Conservation (phyloP, 1,139 yeast genomes). For the Taphrina pruni region DNA sequence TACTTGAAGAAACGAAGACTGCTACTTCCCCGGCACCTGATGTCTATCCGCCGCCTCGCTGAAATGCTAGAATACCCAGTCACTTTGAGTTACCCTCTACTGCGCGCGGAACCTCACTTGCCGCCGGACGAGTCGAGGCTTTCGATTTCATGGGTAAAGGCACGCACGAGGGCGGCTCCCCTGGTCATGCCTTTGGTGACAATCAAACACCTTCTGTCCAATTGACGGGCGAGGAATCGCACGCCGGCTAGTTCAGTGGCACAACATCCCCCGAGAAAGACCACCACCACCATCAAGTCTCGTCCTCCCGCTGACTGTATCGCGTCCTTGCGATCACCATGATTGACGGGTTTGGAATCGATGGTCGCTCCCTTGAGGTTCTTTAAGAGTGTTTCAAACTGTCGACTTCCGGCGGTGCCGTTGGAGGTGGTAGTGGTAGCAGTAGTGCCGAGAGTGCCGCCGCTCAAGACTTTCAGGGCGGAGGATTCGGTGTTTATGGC, state of each 20-base stretch:
- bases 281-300: constrained; percentile 53
- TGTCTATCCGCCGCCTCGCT: no score
- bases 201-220: constrained; percentile 42
- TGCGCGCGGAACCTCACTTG: background rate
- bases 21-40: no score
- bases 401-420: background rate
- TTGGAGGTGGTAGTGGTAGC: background rate
- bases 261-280: constrained; percentile 80
- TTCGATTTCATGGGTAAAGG: background rate
- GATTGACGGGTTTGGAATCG: constrained; percentile 48
- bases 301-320: constrained; percentile 45
- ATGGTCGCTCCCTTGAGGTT: constrained; percentile 52
- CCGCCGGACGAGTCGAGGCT: background rate
- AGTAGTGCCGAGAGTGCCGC: background rate
- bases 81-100: background rate
- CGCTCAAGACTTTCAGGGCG: constrained; percentile 6
- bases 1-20: no score
- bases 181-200: constrained; percentile 46
- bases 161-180: constrained; percentile 42
- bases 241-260: constrained; percentile 75
- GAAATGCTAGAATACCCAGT: no score
- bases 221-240: constrained; percentile 59
- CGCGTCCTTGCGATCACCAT: no score
- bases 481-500: constrained; percentile 48
- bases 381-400: constrained; percentile 51